phyloP scores from a whole-genome alignment of 2,329 filamentous ascomycete genomes.

The Fusarium subtropicale region DNA sequence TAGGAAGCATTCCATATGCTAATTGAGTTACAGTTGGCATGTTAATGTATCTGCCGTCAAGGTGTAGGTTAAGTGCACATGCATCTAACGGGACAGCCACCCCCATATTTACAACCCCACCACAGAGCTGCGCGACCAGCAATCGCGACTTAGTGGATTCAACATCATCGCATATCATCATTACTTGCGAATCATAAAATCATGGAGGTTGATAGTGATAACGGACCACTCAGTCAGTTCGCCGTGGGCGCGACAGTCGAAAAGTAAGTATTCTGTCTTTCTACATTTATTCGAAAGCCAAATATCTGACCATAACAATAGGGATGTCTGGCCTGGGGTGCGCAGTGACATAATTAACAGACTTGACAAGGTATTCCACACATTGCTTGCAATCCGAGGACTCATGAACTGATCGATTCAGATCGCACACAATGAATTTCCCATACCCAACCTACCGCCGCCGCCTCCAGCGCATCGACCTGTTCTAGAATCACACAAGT shows the following conservation, averaged over 20 bases:
- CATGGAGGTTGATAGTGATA: conserved; percentile 69
- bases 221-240: conserved; percentile 61
- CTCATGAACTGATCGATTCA: conserved; percentile 51
- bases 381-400: neutral
- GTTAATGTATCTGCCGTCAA: neutral
- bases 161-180: conserved; percentile 24
- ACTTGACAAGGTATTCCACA: conserved; percentile 68
- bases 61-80: conserved; percentile 28
- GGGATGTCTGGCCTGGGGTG: conserved; percentile 76
- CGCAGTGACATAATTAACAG: conserved; percentile 73
- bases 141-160: conserved; percentile 24
- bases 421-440: conserved; percentile 82
- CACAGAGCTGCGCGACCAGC: conserved; percentile 28
- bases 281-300: conserved; percentile 21
- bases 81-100: conserved; percentile 44
- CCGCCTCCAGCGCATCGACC: conserved; percentile 55
- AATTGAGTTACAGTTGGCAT: neutral
- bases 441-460: conserved; percentile 71
- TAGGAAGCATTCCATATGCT: neutral
- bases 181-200: conserved; percentile 41
- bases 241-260: conserved; percentile 66
- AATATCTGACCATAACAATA: conserved; percentile 59
- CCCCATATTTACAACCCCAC: conserved; percentile 50
- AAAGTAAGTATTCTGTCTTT: conserved; percentile 58
- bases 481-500: conserved; percentile 58